A percentile compares a stretch with the other conserved stretches of the same genome.
phyloP scores from a whole-genome alignment of 768 basidiomycete genomes.

The Plicaturopsis crispa region DNA sequence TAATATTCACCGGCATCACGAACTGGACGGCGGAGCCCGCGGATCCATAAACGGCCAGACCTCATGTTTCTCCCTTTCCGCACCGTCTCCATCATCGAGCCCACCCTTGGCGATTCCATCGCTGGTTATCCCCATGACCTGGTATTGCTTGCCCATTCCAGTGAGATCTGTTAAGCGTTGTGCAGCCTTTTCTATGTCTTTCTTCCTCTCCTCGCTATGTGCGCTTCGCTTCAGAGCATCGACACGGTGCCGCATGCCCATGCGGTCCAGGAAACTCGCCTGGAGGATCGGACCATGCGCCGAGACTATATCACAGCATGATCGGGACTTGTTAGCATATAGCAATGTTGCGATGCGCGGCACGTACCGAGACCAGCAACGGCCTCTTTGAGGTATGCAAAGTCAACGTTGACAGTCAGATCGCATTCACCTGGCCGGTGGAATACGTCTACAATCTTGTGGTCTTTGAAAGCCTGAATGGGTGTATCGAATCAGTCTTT shows the following conservation, averaged over 20 bases:
- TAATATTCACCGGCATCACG: too few relatives aligned
- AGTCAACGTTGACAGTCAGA: constrained; percentile 96
- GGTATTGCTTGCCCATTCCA: constrained; percentile 88
- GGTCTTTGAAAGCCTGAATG: constrained; percentile 85
- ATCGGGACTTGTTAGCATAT: not conserved
- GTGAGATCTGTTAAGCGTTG: constrained; percentile 65
- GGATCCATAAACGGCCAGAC: constrained; percentile 24
- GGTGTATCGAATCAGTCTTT: too few relatives aligned
- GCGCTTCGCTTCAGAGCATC: constrained; percentile 50
- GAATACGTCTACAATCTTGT: constrained; percentile 81
- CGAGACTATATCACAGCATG: too few relatives aligned
- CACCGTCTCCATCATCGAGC: constrained; percentile 6
- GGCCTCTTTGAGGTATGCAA: constrained; percentile 79
- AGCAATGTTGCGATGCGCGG: not conserved
- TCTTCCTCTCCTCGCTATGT: constrained; percentile 36
- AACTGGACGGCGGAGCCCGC: too few relatives aligned
- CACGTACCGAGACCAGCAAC: constrained; percentile 54
- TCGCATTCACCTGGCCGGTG: constrained; percentile 82
- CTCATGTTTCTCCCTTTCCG: too few relatives aligned
- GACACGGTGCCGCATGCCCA: constrained; percentile 69
- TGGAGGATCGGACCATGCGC: constrained; percentile 71
- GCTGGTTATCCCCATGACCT: constrained; percentile 57
- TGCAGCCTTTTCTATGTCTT: constrained; percentile 52
- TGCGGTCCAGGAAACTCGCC: constrained; percentile 63
- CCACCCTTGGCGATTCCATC: not conserved